Conservation (phyloP, 169 alveolate species). For the Eimeria praecox region DNA sequence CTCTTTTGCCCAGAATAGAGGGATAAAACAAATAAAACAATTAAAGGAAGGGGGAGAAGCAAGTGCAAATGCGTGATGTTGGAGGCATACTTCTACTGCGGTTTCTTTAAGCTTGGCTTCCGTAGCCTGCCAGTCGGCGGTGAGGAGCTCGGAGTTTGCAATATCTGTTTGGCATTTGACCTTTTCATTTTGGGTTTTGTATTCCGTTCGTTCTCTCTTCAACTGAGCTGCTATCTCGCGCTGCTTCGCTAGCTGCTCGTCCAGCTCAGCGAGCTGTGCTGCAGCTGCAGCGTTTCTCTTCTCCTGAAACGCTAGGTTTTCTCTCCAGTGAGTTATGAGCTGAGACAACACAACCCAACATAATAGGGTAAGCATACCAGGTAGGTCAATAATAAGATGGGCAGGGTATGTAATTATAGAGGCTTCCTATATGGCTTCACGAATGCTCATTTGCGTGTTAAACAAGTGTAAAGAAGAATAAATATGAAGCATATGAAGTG, state of each 20-base stretch:
- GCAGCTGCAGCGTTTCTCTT: constrained; percentile 86
- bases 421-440: too few species aligned
- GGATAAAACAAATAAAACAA: not conserved
- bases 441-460: not conserved
- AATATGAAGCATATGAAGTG: not conserved
- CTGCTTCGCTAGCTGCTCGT: constrained; percentile 86
- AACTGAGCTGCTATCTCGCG: constrained; percentile 88
- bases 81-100: not conserved
- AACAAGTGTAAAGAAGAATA: not conserved
- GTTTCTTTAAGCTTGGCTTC: constrained; percentile 55
- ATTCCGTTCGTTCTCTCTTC: constrained; percentile 89
- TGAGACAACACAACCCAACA: not conserved
- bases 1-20: not conserved
- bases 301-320: constrained; percentile 91
- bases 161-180: constrained; percentile 93
- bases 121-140: constrained; percentile 79
- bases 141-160: constrained; percentile 88
- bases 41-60: not conserved
- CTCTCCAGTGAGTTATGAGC: constrained; percentile 94
- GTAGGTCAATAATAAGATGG: not conserved
- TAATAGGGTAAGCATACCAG: not conserved
- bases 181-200: constrained; percentile 85
- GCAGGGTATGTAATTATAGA: too few species aligned
- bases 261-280: constrained; percentile 82
- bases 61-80: not conserved